These are phyloP conservation scores for Septoria linicola DNA, from an alignment of 2,329 filamentous ascomycete genomes.

Conservation along the genomic window DNA sequence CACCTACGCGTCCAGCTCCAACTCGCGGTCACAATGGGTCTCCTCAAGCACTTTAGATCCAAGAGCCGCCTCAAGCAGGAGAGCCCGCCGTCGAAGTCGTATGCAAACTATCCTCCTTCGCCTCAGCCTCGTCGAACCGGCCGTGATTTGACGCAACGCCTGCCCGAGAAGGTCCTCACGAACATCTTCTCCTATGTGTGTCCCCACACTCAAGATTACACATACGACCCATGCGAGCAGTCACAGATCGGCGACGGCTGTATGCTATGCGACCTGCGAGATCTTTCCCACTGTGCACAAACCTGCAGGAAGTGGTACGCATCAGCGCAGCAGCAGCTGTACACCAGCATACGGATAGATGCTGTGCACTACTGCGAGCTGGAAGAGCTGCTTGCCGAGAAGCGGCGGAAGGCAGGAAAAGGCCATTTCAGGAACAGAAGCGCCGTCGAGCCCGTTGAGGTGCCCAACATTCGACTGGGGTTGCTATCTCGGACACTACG, in stretches of 20 bases:
- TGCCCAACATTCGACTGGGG: constrained; percentile 70
- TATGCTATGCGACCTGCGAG: constrained; percentile 90
- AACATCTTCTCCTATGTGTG: constrained; percentile 81
- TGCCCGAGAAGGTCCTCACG: constrained; percentile 69
- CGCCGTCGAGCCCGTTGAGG: constrained; percentile 78
- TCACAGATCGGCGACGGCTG: constrained; percentile 76
- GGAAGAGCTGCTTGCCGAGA: constrained; percentile 76
- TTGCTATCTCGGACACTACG: constrained; percentile 80
- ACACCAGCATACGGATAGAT: constrained; percentile 84
- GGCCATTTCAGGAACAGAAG: constrained; percentile 54
- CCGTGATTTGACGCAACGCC: constrained; percentile 46
- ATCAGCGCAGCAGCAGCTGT: constrained; percentile 61
- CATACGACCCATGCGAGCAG: constrained; percentile 79
- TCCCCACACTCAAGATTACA: constrained; percentile 74
- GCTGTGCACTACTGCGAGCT: constrained; percentile 90
- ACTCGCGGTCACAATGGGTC: constrained; percentile 42
- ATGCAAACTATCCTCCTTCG: constrained; percentile 20
- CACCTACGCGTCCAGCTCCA: no score
- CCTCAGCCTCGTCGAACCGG: constrained; percentile 16
- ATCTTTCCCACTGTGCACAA: constrained; percentile 75
- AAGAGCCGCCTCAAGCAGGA: constrained; percentile 45
- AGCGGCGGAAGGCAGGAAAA: constrained; percentile 59
- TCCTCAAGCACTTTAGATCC: constrained; percentile 51
- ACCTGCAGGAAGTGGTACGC: constrained; percentile 71
- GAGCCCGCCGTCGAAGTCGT: constrained; percentile 35